Base-by-base conservation (phyloP, 1,139 yeast species). In the Diutina pseudorugosa region DNA sequence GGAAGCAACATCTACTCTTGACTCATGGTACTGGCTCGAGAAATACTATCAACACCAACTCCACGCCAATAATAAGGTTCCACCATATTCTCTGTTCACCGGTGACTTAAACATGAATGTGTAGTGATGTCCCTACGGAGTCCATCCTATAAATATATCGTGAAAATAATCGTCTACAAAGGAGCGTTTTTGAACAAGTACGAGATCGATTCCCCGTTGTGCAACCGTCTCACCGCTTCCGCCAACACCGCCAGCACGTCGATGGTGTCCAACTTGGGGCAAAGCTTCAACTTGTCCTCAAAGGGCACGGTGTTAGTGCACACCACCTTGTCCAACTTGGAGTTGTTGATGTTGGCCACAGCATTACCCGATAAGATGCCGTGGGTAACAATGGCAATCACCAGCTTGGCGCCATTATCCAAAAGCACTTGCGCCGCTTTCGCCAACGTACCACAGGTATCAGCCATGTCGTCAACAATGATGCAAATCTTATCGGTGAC, bases 271-370 rank as follows among this genome's bases (percentile, higher is more conserved):
- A 85, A 68, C 59, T 79, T 80, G 23, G 79, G 73, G 61, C 84
- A 79, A 21, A 61, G 57, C 61, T 86, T 95, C 51, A 89, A 71
- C 63, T 77, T 77, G 53, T 79, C 81, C 54, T 77, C 76, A 67
- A 91, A 98, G 2, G 98, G 98, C 6, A 90, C 91, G 5, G 96
- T 82, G 65, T 94, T 91, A n/a, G 98, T 89, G 12, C 94, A 87
- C 49, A 93, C 83, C 44, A 94, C 71, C 64, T 85, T 86, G 67
- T 91, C 97, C 57, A 93, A 86, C 11, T 80, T 79, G 19, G 88
- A 80, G 56, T 76, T 76, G 53, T 75, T 73, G 51, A 93, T 79
- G 61, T 94, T 76, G 56, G 80, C 79, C 53, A 88, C 70, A 4
- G 98, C 96, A 66, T 90, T 95, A 1, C 97, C 98, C 54, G 94